A percentile compares a stretch with the other conserved stretches of the same genome.
These are phyloP conservation scores for Delphinella strobiligena DNA, from an alignment of 2,329 filamentous ascomycete genomes.

Conservation along the genomic window DNA sequence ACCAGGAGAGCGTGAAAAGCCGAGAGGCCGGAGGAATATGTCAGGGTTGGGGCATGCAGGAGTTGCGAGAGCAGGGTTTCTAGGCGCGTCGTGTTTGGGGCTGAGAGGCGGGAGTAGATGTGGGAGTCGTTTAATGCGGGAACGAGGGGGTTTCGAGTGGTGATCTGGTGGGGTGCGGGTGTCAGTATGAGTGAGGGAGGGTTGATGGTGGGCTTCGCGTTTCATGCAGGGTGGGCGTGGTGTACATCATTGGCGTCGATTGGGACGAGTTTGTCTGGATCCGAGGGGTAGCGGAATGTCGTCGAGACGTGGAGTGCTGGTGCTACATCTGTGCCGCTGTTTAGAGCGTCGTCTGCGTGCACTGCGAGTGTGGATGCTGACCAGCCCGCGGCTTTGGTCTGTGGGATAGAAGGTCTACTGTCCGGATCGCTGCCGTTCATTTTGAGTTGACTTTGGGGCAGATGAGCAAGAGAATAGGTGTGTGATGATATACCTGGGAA, in stretches of 20 bases:
- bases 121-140: slow-evolving; percentile 48
- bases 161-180: slow-evolving; percentile 7
- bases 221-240: no score
- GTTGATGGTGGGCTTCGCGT: slow-evolving; percentile 16
- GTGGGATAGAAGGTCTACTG: neutral
- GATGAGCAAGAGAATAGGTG: no score
- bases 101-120: slow-evolving; percentile 70
- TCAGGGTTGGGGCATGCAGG: slow-evolving; percentile 56
- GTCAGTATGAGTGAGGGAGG: no score
- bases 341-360: slow-evolving; percentile 24
- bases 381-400: slow-evolving; percentile 7
- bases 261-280: slow-evolving; percentile 54
- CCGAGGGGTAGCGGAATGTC: slow-evolving; percentile 68
- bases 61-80: slow-evolving; percentile 70
- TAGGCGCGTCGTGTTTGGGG: slow-evolving; percentile 72
- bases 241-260: slow-evolving; percentile 42
- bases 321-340: slow-evolving; percentile 54
- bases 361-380: slow-evolving; percentile 21
- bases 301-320: slow-evolving; percentile 85
- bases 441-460: no score
- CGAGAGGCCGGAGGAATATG: slow-evolving; percentile 74
- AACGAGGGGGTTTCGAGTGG: slow-evolving; percentile 15
- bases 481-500: no score
- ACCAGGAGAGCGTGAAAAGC: slow-evolving; percentile 82
- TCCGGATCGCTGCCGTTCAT: neutral